A percentile compares a stretch with the other conserved stretches of the same genome.
phyloP scores from a whole-genome alignment of 345 rosid genomes.

The Arabidopsis suecica region DNA sequence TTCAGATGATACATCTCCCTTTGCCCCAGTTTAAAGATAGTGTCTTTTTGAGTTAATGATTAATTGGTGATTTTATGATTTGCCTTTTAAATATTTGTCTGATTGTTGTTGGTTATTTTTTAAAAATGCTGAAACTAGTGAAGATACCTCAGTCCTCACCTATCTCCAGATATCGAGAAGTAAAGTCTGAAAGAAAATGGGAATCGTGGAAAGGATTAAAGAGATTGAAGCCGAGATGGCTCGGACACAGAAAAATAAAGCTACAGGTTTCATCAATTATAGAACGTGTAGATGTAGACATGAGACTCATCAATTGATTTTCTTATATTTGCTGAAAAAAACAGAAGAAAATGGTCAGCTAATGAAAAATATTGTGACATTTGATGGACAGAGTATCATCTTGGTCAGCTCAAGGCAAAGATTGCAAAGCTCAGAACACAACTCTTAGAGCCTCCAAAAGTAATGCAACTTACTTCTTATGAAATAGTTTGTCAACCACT shows the following conservation, averaged over 20 bases:
- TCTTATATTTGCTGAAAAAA: not conserved
- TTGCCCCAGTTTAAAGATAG: slow-evolving; percentile 7
- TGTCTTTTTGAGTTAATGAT: not conserved
- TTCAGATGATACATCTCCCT: slow-evolving; percentile 10
- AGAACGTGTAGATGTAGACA: not conserved
- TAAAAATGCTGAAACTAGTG: slow-evolving; percentile 7
- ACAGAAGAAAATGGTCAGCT: slow-evolving; percentile 7
- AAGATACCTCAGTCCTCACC: slow-evolving; percentile 1
- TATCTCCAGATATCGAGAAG: slow-evolving; percentile 31
- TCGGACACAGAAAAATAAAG: slow-evolving; percentile 98
- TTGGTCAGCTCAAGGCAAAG: slow-evolving; percentile 99
- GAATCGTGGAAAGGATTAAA: slow-evolving; percentile 93
- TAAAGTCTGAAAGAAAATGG: slow-evolving; percentile 60
- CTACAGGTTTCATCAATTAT: slow-evolving; percentile 61
- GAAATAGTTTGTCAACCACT: not conserved
- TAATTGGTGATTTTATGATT: slow-evolving; percentile 11
- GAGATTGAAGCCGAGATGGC: slow-evolving; percentile 99
- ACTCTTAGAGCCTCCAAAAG: slow-evolving; percentile 93
- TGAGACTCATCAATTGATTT: slow-evolving; percentile 27
- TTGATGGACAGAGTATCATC: slow-evolving; percentile 80
- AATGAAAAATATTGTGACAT: slow-evolving; percentile 2
- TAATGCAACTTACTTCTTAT: slow-evolving; percentile 40
- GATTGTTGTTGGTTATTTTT: not conserved
- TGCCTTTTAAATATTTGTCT: not conserved
- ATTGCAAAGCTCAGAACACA: slow-evolving; percentile 98